Evolutionary conservation across 2,329 filamentous ascomycete genomes (phyloP).

Genomic region (Alternaria hordeiaustralica): DNA sequence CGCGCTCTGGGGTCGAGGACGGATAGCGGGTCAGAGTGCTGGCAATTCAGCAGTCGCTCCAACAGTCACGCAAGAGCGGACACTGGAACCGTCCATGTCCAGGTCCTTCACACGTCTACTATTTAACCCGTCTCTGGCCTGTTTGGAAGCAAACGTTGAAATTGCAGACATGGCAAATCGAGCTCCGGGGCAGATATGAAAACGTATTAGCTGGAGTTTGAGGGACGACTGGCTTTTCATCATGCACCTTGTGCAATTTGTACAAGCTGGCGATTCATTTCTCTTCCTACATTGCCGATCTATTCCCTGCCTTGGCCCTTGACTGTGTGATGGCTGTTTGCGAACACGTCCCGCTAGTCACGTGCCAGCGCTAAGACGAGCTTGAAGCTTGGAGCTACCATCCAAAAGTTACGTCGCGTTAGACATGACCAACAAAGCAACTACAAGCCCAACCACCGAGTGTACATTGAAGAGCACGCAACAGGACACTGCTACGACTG

Average conservation of each 20-base stretch:
- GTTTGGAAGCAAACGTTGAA: neutral
- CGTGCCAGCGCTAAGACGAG: conserved; percentile 18
- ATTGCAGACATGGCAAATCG: neutral
- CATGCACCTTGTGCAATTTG: neutral
- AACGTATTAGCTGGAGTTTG: neutral
- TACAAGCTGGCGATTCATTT: neutral
- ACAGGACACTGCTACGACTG: neutral
- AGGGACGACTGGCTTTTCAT: neutral
- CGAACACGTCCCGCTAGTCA: conserved; percentile 10
- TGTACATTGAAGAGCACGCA: neutral
- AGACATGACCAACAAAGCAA: neutral
- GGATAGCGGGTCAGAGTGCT: conserved; percentile 5
- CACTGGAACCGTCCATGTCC: neutral
- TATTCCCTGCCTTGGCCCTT: neutral
- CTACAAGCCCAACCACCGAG: neutral
- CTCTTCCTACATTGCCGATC: neutral
- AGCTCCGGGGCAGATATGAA: neutral
- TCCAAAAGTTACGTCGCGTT: conserved; percentile 27
- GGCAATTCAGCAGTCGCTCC: neutral
- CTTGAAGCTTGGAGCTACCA: conserved; percentile 8
- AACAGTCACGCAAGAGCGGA: neutral
- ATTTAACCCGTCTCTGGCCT: neutral
- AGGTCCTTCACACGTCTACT: neutral
- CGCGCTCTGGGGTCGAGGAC: conserved; percentile 6
- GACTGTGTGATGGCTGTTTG: conserved; percentile 4